These are phyloP conservation scores for Dissophora ornata DNA, from an alignment of 192 early-diverging fungal genomes.

Conservation along the genomic window DNA sequence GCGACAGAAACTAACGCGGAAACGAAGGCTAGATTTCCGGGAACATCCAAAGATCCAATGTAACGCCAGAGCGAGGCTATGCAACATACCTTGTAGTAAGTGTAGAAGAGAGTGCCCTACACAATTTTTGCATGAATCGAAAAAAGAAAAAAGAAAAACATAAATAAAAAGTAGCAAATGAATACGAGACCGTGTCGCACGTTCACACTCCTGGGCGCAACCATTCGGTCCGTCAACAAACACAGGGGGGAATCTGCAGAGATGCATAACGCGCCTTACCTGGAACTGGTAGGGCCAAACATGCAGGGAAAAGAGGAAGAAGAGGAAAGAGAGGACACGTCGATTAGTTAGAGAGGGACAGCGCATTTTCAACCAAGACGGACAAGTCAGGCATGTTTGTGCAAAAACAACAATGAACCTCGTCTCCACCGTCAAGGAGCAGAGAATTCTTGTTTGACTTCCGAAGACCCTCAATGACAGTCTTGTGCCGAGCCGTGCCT, in stretches of 20 bases:
- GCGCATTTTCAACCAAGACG: not conserved
- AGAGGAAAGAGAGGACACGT: too few relatives aligned
- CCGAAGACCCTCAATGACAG: conserved; percentile 65
- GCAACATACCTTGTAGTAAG: conserved; percentile 64
- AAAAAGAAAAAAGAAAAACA: not conserved
- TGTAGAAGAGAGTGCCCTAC: conserved; percentile 75
- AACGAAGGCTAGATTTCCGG: not conserved
- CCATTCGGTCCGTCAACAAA: not conserved
- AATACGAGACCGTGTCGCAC: conserved; percentile 11
- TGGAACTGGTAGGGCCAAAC: not conserved
- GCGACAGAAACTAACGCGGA: not conserved
- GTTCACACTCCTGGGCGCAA: not conserved
- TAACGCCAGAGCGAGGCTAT: not conserved
- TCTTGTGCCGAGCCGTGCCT: conserved; percentile 73
- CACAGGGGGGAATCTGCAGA: too few relatives aligned
- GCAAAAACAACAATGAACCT: too few relatives aligned
- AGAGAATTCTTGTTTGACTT: conserved; percentile 60
- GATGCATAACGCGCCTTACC: too few relatives aligned
- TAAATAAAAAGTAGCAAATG: conserved; percentile 12
- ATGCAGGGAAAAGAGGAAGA: too few relatives aligned
- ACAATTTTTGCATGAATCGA: not conserved
- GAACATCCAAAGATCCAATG: not conserved
- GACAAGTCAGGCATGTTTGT: too few relatives aligned
- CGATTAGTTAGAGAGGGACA: too few relatives aligned
- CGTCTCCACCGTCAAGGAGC: conserved; percentile 83